Percentiles rank a stretch among this genome's conserved stretches.
Conservation (phyloP, 2,329 filamentous ascomycete species). For the Colletotrichum echinochloae region DNA sequence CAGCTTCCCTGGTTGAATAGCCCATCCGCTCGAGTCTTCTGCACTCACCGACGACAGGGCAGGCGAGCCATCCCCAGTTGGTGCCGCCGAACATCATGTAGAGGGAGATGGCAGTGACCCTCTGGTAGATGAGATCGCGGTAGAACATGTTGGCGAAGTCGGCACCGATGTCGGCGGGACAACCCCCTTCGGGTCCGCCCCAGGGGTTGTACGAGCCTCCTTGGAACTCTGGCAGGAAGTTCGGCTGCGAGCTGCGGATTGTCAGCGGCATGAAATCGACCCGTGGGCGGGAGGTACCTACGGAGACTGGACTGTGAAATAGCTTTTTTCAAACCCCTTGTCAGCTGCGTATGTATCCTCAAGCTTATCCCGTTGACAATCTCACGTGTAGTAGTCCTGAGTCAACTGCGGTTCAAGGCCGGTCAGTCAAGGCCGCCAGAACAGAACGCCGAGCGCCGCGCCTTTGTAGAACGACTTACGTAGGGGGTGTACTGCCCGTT, state of each 20-base stretch:
- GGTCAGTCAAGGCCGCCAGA: not conserved
- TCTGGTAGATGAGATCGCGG: constrained; percentile 69
- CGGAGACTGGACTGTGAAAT: constrained; percentile 49
- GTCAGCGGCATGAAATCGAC: not conserved
- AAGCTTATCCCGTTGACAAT: too few species aligned
- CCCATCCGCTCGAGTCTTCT: not conserved
- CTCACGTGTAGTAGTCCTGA: constrained; percentile 33
- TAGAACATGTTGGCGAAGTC: constrained; percentile 75
- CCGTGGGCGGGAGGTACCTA: constrained; percentile 32
- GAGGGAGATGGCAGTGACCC: constrained; percentile 69
- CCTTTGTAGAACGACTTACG: constrained; percentile 50
- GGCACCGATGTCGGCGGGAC: constrained; percentile 64
- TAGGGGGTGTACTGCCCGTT: constrained; percentile 71
- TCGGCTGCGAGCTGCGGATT: constrained; percentile 55
- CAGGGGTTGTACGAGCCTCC: constrained; percentile 72
- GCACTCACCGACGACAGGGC: constrained; percentile 60
- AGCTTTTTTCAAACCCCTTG: constrained; percentile 41
- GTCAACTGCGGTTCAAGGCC: constrained; percentile 5
- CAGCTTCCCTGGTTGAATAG: not conserved
- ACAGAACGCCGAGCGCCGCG: not conserved
- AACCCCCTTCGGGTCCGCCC: constrained; percentile 69
- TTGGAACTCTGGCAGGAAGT: constrained; percentile 70
- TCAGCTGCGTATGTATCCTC: not conserved
- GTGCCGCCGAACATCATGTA: constrained; percentile 77
- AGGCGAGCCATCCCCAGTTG: constrained; percentile 70